These are phyloP conservation scores for Fonsecaea nubica DNA, from an alignment of 2,329 filamentous ascomycete species.

Conservation along the genomic window DNA sequence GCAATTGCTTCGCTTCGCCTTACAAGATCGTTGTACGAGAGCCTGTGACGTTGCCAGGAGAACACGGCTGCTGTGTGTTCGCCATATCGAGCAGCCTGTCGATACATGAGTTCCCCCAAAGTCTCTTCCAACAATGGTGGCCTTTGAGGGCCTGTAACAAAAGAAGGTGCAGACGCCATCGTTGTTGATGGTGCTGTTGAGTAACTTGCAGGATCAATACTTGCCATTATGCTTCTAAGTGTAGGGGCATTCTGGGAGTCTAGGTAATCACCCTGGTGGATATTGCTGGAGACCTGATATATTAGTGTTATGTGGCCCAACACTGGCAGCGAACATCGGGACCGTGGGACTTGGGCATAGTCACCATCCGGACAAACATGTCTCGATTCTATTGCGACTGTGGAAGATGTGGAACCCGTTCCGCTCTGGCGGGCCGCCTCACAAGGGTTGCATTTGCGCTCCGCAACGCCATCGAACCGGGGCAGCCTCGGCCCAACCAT, in stretches of 20 bases:
- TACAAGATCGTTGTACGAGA: slow-evolving; percentile 76
- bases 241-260: background rate
- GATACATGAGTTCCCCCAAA: slow-evolving; percentile 52
- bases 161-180: slow-evolving; percentile 10
- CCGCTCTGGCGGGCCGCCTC: slow-evolving; percentile 9
- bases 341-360: background rate
- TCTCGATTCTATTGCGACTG: background rate
- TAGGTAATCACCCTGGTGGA: background rate
- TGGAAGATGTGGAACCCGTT: background rate
- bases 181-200: background rate
- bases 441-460: background rate
- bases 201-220: background rate
- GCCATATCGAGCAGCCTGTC: slow-evolving; percentile 50
- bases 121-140: slow-evolving; percentile 40
- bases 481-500: slow-evolving; percentile 13
- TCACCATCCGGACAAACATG: background rate
- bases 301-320: background rate
- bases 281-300: background rate
- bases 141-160: slow-evolving; percentile 20
- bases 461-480: background rate
- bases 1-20: slow-evolving; percentile 41
- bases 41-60: slow-evolving; percentile 60
- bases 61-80: slow-evolving; percentile 54
- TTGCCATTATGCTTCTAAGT: background rate
- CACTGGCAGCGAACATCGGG: background rate